Base-by-base conservation (phyloP, 2,329 filamentous ascomycete genomes). In the Ceratocystis destructans region DNA sequence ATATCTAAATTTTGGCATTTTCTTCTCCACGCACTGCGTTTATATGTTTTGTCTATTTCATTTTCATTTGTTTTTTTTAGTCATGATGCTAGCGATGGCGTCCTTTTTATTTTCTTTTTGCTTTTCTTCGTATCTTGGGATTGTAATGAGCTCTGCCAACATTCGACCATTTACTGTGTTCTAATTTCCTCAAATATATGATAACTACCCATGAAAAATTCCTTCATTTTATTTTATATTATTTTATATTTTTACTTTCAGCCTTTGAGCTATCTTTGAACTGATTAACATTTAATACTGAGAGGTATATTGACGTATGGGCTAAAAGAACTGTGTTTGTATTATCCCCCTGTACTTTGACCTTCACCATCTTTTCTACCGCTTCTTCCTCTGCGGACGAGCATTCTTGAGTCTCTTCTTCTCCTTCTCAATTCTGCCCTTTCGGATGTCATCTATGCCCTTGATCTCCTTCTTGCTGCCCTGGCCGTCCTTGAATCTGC, bases 391-490 rank as follows among this genome's bases (percentile, higher is more conserved):
- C 50, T 82, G 73, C 6, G 91, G 91, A 72, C 93, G 80, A 7
- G 89, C 92, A 75, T 96, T 97, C 84, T 99, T 97, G 73, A 88
- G 87, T 74, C 79, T 85, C 74, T 83, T 84, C 77, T 82, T 83
- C 79, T 96, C 88, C 79, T 88, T 82, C 72, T 90, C 73, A 74
- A 86, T 86, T 73, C 94, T 83, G 69, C 87, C 84, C 80, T 91
- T 96, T 72, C 88, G 83, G 70, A 97, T 90, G 74, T 96, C 91
- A 57, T 93, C 86, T 66, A 85, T 84, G 67, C 83, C 88, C 79
- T 87, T 90, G 73, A 97, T 78, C 79, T 96, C 93, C 73, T 80
- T 78, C 74, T 77, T 87, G 79, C 87, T 92, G 66, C 88, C 88
- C 71, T 80, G 82, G 41, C 87, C 86, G 70, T 90, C 87, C 74